These are phyloP conservation scores for Brassica nigra DNA, from an alignment of 345 rosid genomes.

Conservation along the genomic window DNA sequence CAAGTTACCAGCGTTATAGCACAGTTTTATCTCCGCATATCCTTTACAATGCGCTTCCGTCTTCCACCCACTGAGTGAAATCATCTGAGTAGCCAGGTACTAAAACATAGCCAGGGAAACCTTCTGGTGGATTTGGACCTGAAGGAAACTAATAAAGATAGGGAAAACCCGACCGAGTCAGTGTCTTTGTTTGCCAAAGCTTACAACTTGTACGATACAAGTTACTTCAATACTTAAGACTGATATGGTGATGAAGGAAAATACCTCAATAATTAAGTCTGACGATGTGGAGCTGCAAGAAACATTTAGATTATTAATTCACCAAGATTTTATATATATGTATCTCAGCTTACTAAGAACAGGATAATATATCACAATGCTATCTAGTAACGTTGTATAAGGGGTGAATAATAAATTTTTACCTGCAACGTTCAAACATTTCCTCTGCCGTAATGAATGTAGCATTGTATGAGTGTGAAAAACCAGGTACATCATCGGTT, in stretches of 20 bases:
- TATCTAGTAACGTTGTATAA: not conserved
- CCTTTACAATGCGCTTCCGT: slow-evolving; percentile 23
- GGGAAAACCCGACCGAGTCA: slow-evolving; percentile 2
- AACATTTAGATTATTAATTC: slow-evolving; percentile 2
- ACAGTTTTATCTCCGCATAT: not conserved
- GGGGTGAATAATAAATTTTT: not conserved
- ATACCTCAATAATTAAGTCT: slow-evolving; percentile 25
- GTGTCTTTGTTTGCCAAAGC: slow-evolving; percentile 18
- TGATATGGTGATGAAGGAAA: slow-evolving; percentile 2
- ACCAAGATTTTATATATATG: not conserved
- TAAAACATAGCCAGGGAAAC: not conserved
- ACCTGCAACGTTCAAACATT: slow-evolving; percentile 29
- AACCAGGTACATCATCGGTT: slow-evolving; percentile 31
- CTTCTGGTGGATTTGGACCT: slow-evolving; percentile 7
- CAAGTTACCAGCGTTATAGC: slow-evolving; percentile 23
- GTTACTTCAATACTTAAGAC: not conserved
- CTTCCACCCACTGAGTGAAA: slow-evolving; percentile 30
- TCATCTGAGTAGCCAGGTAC: not conserved
- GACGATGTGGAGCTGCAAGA: slow-evolving; percentile 30
- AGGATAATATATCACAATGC: not conserved
- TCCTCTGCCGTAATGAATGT: slow-evolving; percentile 35
- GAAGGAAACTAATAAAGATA: slow-evolving; percentile 12
- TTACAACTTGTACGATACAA: not conserved
- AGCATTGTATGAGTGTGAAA: slow-evolving; percentile 26
- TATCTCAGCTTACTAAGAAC: not conserved